A percentile compares a stretch with the other conserved stretches of the same genome.
Conservation (phyloP, 176 grass and related monocot species). For the Phyllostachys edulis region DNA sequence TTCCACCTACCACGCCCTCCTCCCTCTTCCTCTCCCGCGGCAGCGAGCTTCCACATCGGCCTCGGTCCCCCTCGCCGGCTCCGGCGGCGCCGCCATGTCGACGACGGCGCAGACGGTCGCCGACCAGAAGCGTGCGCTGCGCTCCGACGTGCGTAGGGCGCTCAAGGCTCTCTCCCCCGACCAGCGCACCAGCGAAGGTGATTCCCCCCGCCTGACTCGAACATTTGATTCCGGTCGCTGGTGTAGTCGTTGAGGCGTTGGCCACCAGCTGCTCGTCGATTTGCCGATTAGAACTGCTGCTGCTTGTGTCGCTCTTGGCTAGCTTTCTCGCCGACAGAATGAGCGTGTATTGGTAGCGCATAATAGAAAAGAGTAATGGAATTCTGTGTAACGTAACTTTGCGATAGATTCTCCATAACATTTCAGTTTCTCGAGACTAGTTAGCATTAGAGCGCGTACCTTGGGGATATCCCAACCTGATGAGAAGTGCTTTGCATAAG, state of each 20-base stretch:
- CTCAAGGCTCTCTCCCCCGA: constrained; percentile 68
- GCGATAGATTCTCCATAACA: background rate
- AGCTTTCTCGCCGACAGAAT: background rate
- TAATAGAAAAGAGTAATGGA: background rate
- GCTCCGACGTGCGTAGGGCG: constrained; percentile 62
- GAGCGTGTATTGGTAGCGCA: background rate
- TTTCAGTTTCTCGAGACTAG: background rate
- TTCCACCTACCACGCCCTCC: constrained; percentile 34
- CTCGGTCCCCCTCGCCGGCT: background rate
- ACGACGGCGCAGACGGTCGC: constrained; percentile 40
- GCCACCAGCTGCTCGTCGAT: constrained; percentile 25
- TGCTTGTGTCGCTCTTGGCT: background rate
- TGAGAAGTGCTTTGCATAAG: background rate
- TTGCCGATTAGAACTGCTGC: background rate
- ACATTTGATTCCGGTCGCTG: background rate
- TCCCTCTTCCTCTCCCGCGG: background rate
- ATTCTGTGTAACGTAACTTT: background rate
- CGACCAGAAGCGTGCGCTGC: constrained; percentile 71
- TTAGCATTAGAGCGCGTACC: background rate
- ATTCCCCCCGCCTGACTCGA: background rate
- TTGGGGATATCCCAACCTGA: background rate
- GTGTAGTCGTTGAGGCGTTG: background rate
- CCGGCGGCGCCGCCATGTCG: constrained; percentile 21
- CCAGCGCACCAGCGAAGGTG: constrained; percentile 77
- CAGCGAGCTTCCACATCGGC: background rate